These are phyloP conservation scores for Lecanicillium sp. DNA, from an alignment of 2,329 filamentous ascomycete genomes.

Conservation along the genomic window DNA sequence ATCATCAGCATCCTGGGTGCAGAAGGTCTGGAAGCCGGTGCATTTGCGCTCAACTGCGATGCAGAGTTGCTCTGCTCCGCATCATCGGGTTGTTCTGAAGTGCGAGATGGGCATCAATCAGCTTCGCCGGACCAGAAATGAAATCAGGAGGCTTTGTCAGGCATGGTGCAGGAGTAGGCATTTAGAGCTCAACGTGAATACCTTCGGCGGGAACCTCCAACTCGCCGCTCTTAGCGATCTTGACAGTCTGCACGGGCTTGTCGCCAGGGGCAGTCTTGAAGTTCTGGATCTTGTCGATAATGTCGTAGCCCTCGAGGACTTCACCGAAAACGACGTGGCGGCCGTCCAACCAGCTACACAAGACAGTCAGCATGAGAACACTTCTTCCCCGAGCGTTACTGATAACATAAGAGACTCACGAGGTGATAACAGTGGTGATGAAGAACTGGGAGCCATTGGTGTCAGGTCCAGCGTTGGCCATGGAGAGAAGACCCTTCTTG, in stretches of 20 bases:
- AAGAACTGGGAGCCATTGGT: slow-evolving; percentile 90
- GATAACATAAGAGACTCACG: slow-evolving; percentile 40
- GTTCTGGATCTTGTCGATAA: slow-evolving; percentile 74
- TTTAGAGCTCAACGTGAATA: slow-evolving; percentile 86
- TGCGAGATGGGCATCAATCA: slow-evolving; percentile 26
- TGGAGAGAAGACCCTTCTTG: slow-evolving; percentile 77
- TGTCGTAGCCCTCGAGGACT: slow-evolving; percentile 77
- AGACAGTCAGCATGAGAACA: slow-evolving; percentile 5
- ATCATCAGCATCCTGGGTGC: background rate
- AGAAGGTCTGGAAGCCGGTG: background rate
- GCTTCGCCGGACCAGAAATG: slow-evolving; percentile 26
- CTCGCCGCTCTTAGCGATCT: slow-evolving; percentile 79
- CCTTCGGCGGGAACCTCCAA: slow-evolving; percentile 80
- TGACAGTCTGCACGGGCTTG: slow-evolving; percentile 63
- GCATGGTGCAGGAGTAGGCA: slow-evolving; percentile 23
- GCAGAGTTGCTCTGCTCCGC: slow-evolving; percentile 18
- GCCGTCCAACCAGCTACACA: slow-evolving; percentile 68
- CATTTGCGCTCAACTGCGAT: too few relatives aligned
- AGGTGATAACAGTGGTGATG: slow-evolving; percentile 77
- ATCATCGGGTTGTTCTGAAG: slow-evolving; percentile 24
- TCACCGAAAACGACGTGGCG: slow-evolving; percentile 85
- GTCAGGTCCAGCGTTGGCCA: slow-evolving; percentile 79
- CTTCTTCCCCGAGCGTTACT: too few relatives aligned
- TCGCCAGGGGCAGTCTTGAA: slow-evolving; percentile 59
- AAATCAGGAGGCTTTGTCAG: slow-evolving; percentile 15